phyloP scores from a whole-genome alignment of 495 filamentous ascomycete genomes.

The Aspergillus ellipticus region DNA sequence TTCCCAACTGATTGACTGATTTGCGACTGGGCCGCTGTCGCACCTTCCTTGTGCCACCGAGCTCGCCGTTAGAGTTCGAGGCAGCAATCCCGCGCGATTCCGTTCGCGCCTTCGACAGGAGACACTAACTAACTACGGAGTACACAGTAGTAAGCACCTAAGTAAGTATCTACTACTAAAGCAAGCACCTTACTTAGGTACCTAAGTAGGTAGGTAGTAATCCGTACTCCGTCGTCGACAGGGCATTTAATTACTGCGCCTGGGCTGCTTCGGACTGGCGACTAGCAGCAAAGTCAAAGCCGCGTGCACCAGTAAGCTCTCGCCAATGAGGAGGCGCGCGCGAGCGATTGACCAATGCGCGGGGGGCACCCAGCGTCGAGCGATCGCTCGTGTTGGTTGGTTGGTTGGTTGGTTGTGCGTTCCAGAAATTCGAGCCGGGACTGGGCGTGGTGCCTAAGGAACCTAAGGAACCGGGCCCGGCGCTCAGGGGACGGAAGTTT shows the following conservation, averaged over 20 bases:
- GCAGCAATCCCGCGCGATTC: background rate
- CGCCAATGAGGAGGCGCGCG: background rate
- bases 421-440: slow-evolving; percentile 12
- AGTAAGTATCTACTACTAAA: too few species aligned
- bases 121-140: too few species aligned
- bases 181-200: too few species aligned
- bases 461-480: slow-evolving; percentile 3
- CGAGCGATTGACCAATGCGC: slow-evolving; percentile 8
- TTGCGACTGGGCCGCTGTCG: background rate
- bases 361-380: background rate
- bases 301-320: background rate
- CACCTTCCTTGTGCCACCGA: background rate
- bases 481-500: slow-evolving; percentile 14
- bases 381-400: slow-evolving; percentile 5
- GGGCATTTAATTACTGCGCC: background rate
- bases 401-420: slow-evolving; percentile 1
- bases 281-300: slow-evolving; percentile 2
- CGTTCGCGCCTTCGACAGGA: background rate
- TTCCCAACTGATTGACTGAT: background rate
- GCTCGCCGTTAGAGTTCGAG: background rate
- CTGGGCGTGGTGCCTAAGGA: background rate
- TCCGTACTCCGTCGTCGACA: too few species aligned
- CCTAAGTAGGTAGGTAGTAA: too few species aligned
- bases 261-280: background rate
- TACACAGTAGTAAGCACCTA: too few species aligned